Percentiles rank a stretch among this genome's conserved stretches.
Conservation (phyloP, 192 early-diverging fungal species). For the Backusella morwellensis region DNA sequence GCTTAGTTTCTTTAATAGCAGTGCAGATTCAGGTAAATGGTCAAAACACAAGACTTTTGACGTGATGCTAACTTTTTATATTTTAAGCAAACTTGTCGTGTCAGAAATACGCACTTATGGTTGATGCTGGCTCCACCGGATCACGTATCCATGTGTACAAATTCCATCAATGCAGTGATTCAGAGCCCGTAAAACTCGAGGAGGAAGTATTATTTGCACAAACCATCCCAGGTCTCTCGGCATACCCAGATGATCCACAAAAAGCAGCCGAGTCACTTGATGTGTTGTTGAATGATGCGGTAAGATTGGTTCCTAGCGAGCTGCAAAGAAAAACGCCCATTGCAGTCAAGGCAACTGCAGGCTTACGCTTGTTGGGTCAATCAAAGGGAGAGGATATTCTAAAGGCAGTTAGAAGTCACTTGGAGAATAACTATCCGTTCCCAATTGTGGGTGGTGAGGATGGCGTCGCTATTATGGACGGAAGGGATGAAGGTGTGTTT, state of each 20-base stretch:
- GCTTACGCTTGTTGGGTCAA: slow-evolving; percentile 68
- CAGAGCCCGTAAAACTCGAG: slow-evolving; percentile 59
- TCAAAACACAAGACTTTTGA: background rate
- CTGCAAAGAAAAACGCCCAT: slow-evolving; percentile 72
- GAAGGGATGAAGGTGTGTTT: slow-evolving; percentile 84
- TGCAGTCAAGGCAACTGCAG: slow-evolving; percentile 86
- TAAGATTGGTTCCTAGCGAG: slow-evolving; percentile 58
- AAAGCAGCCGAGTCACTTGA: slow-evolving; percentile 76
- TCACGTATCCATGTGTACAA: slow-evolving; percentile 88
- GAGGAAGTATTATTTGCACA: slow-evolving; percentile 73
- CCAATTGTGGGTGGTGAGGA: slow-evolving; percentile 47
- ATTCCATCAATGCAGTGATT: slow-evolving; percentile 75
- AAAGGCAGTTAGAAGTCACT: slow-evolving; percentile 52
- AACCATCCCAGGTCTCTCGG: slow-evolving; percentile 75
- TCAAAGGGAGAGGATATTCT: slow-evolving; percentile 70
- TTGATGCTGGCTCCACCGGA: slow-evolving; percentile 88
- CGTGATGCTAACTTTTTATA: background rate
- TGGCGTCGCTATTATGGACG: slow-evolving; percentile 84
- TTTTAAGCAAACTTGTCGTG: background rate
- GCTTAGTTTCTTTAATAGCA: background rate
- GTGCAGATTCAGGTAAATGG: background rate
- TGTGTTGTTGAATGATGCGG: slow-evolving; percentile 60
- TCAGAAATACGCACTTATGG: slow-evolving; percentile 73
- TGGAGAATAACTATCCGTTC: slow-evolving; percentile 70
- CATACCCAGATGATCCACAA: slow-evolving; percentile 58